These are phyloP conservation scores for Naganishia vaughanmartiniae DNA, from an alignment of 768 basidiomycete genomes.

Conservation along the genomic window DNA sequence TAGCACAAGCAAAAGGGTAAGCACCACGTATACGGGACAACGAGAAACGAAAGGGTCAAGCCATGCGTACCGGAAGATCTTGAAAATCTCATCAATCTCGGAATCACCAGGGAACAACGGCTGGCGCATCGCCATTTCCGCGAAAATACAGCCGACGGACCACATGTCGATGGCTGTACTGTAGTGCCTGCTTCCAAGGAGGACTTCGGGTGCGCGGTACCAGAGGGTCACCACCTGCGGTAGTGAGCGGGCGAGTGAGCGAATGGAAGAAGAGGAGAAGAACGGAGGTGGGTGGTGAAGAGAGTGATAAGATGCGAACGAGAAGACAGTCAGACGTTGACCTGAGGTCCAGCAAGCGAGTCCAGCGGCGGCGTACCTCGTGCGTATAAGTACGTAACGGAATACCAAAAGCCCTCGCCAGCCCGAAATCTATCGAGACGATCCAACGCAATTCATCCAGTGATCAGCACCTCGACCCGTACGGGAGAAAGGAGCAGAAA, in stretches of 20 bases:
- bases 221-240: conserved; percentile 92
- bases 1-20: neutral
- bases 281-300: too few relatives aligned
- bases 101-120: conserved; percentile 97
- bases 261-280: neutral
- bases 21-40: neutral
- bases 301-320: too few relatives aligned
- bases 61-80: conserved; percentile 95
- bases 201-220: conserved; percentile 97
- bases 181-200: conserved; percentile 93
- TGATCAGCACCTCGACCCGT: too few relatives aligned
- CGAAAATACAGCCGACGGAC: conserved; percentile 98
- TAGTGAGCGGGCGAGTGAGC: neutral
- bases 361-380: conserved; percentile 61
- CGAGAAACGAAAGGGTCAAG: conserved; percentile 17
- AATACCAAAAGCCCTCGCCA: conserved; percentile 95
- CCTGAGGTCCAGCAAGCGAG: too few relatives aligned
- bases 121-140: conserved; percentile 93
- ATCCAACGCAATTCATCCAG: neutral
- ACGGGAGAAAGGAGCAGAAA: too few relatives aligned
- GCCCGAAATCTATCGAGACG: conserved; percentile 68
- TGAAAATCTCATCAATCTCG: conserved; percentile 99
- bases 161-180: conserved; percentile 99
- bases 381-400: conserved; percentile 99
- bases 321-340: too few relatives aligned